A percentile compares a stretch with the other conserved stretches of the same genome.
Evolutionary conservation across 495 filamentous ascomycete species (phyloP).

Genomic region (Penicillium goetzii): DNA sequence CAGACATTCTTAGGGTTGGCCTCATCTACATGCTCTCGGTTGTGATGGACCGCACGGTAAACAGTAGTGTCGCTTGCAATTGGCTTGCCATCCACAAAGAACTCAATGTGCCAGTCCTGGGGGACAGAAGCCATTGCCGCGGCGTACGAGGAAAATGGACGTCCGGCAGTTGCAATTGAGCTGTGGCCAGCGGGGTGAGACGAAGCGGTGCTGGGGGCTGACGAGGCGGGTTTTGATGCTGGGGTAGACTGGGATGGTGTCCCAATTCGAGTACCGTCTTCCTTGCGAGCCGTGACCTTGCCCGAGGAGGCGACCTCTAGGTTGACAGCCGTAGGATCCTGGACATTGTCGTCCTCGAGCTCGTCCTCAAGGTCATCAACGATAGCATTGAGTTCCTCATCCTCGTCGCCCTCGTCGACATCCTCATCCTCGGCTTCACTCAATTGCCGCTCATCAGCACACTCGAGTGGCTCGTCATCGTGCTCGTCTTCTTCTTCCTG

Average conservation of each 20-base stretch:
- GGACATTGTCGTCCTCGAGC: slow-evolving; percentile 70
- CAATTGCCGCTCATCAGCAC: slow-evolving; percentile 89
- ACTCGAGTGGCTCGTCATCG: slow-evolving; percentile 73
- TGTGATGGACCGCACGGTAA: slow-evolving; percentile 89
- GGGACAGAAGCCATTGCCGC: slow-evolving; percentile 71
- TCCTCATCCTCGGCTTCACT: slow-evolving; percentile 76
- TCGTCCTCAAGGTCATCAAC: slow-evolving; percentile 91
- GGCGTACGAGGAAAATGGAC: slow-evolving; percentile 72
- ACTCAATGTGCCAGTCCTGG: slow-evolving; percentile 99
- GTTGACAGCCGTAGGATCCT: slow-evolving; percentile 87
- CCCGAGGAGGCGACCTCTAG: slow-evolving; percentile 89
- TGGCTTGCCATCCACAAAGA: slow-evolving; percentile 81
- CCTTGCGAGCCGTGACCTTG: slow-evolving; percentile 94
- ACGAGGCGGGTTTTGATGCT: slow-evolving; percentile 52
- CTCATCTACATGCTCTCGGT: slow-evolving; percentile 66
- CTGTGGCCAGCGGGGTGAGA: slow-evolving; percentile 39
- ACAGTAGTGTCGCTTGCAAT: slow-evolving; percentile 93
- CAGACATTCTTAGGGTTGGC: slow-evolving; percentile 76
- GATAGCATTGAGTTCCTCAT: slow-evolving; percentile 77
- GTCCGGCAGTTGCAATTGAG: slow-evolving; percentile 48
- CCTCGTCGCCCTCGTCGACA: slow-evolving; percentile 67
- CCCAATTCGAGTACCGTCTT: slow-evolving; percentile 87
- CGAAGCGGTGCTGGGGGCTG: slow-evolving; percentile 39
- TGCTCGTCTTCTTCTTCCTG: slow-evolving; percentile 61
- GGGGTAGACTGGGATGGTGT: slow-evolving; percentile 75